A percentile compares a stretch with the other conserved stretches of the same genome.
Evolutionary conservation across 495 filamentous ascomycete genomes (phyloP).

Genomic region (Elaphomyces granulatus): DNA sequence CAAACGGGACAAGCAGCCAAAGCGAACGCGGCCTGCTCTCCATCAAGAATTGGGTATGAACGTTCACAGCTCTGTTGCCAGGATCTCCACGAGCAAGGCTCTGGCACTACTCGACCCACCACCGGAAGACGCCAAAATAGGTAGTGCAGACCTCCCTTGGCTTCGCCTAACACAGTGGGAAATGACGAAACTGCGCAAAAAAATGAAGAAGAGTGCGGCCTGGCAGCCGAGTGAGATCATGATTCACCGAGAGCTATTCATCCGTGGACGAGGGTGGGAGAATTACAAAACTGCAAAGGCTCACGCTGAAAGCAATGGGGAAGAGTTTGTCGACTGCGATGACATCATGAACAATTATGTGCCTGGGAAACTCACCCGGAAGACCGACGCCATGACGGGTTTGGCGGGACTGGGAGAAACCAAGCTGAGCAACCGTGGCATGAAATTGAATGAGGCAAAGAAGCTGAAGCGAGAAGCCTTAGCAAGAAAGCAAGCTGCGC

Average conservation of each 20-base stretch:
- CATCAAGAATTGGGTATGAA: constrained; percentile 34
- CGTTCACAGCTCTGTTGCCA: constrained; percentile 37
- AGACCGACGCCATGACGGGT: constrained; percentile 36
- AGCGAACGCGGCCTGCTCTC: constrained; percentile 30
- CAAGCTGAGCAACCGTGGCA: constrained; percentile 63
- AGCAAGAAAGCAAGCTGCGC: constrained; percentile 45
- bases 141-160: constrained; percentile 75
- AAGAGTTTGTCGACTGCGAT: constrained; percentile 44
- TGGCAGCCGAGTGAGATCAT: constrained; percentile 95
- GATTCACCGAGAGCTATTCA: constrained; percentile 76
- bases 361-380: constrained; percentile 31
- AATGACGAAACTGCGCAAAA: constrained; percentile 77
- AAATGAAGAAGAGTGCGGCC: constrained; percentile 97
- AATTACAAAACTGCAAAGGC: constrained; percentile 58
- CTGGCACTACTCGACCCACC: constrained; percentile 64
- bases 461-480: constrained; percentile 69
- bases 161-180: constrained; percentile 80
- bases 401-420: constrained; percentile 21
- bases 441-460: constrained; percentile 87
- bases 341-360: constrained; percentile 30
- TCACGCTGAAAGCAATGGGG: constrained; percentile 51
- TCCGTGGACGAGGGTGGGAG: constrained; percentile 61
- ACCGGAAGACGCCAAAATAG: constrained; percentile 56
- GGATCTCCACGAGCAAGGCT: constrained; percentile 66
- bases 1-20: constrained; percentile 36